Conservation (phyloP, 2,329 filamentous ascomycete genomes). For the Colletotrichum musicola region DNA sequence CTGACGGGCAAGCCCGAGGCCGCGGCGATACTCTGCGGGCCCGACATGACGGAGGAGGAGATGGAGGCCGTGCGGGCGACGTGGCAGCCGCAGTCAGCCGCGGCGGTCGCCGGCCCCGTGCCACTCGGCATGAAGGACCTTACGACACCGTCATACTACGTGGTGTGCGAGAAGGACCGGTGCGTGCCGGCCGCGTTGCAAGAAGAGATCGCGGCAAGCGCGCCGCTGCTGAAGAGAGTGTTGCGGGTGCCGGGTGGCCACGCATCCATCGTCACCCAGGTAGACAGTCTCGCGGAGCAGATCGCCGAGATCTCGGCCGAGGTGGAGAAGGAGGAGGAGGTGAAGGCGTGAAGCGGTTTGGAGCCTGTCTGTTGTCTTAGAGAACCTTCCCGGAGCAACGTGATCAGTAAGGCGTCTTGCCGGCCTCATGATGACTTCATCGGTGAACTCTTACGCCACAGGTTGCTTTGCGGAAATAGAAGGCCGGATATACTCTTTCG, state of each 20-base stretch:
- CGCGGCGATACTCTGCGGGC: slow-evolving; percentile 16
- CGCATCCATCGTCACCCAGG: slow-evolving; percentile 18
- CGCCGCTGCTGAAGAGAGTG: slow-evolving; percentile 14
- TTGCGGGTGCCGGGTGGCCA: slow-evolving; percentile 23
- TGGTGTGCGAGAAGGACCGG: slow-evolving; percentile 27
- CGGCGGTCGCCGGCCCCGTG: too few species aligned
- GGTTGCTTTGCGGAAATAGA: too few species aligned
- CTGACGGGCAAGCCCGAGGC: too few species aligned
- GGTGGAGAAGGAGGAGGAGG: slow-evolving; percentile 37
- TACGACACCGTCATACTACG: slow-evolving; percentile 17
- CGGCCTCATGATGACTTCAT: too few species aligned
- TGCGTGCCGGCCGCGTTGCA: slow-evolving; percentile 5
- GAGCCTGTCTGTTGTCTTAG: too few species aligned
- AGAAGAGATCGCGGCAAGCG: slow-evolving; percentile 8
- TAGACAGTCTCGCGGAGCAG: slow-evolving; percentile 17
- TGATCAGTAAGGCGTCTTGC: too few species aligned
- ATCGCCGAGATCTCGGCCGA: slow-evolving; percentile 6
- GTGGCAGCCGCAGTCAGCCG: slow-evolving; percentile 13
- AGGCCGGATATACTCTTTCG: too few species aligned
- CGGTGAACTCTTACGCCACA: too few species aligned
- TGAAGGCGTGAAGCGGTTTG: too few species aligned
- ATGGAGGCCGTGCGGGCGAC: slow-evolving; percentile 2
- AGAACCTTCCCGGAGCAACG: too few species aligned
- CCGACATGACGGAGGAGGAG: slow-evolving; percentile 19
- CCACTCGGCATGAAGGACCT: neutral